phyloP scores from a whole-genome alignment of 129 eudicot species.

The Sambucus nigra region DNA sequence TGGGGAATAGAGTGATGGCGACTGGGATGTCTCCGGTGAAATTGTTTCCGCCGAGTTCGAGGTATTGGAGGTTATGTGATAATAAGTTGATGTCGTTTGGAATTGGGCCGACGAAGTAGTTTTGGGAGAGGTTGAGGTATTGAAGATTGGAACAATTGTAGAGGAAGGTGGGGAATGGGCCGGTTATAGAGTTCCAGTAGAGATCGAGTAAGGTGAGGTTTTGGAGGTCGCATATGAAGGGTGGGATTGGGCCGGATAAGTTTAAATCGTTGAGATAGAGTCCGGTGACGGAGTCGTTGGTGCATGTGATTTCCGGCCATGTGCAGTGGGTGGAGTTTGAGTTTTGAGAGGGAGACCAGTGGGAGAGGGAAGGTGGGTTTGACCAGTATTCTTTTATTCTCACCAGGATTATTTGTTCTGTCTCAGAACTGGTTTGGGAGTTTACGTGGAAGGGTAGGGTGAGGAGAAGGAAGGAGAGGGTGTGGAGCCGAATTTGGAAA shows the following conservation, averaged over 20 bases:
- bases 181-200: slow-evolving; percentile 28
- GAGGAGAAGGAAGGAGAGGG: slow-evolving; percentile 25
- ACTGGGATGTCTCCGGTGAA: slow-evolving; percentile 73
- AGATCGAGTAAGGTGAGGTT: slow-evolving; percentile 48
- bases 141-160: slow-evolving; percentile 57
- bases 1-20: slow-evolving; percentile 26
- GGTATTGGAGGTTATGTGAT: slow-evolving; percentile 24
- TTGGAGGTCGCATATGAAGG: slow-evolving; percentile 51
- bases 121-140: slow-evolving; percentile 46
- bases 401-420: slow-evolving; percentile 44
- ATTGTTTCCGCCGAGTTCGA: slow-evolving; percentile 39
- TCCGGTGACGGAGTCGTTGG: slow-evolving; percentile 25
- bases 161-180: slow-evolving; percentile 40
- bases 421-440: slow-evolving; percentile 29
- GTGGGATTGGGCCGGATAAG: slow-evolving; percentile 38
- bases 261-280: slow-evolving; percentile 10
- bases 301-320: slow-evolving; percentile 68
- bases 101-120: slow-evolving; percentile 43
- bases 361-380: slow-evolving; percentile 30
- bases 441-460: slow-evolving; percentile 31
- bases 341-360: slow-evolving; percentile 44
- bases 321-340: slow-evolving; percentile 25
- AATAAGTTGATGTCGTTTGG: slow-evolving; percentile 43
- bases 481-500: not conserved
- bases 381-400: slow-evolving; percentile 44